These are phyloP conservation scores for Fusarium metavorans DNA, from an alignment of 2,329 filamentous ascomycete genomes.

Conservation along the genomic window DNA sequence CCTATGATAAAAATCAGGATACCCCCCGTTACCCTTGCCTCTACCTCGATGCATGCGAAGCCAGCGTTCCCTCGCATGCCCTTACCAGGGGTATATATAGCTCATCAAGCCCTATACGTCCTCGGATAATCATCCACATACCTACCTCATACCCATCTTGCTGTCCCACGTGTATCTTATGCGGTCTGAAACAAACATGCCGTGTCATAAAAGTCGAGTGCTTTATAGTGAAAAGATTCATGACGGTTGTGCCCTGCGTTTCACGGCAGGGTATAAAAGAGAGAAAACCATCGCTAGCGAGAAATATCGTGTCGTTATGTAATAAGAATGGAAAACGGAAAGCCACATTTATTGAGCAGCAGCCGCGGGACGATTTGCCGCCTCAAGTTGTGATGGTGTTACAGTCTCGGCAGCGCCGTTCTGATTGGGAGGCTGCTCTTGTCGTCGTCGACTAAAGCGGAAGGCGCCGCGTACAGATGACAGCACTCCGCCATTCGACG, in stretches of 20 bases:
- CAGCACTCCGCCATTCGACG: conserved; percentile 42
- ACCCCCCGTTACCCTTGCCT: conserved; percentile 26
- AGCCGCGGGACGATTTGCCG: conserved; percentile 51
- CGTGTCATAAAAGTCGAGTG: conserved; percentile 44
- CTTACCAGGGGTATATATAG: conserved; percentile 39
- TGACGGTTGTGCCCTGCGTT: conserved; percentile 42
- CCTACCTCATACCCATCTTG: conserved; percentile 17
- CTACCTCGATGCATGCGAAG: conserved; percentile 9
- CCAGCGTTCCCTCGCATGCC: conserved; percentile 6
- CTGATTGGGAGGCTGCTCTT: conserved; percentile 28
- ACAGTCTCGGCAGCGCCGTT: conserved; percentile 38
- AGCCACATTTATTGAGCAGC: conserved; percentile 27
- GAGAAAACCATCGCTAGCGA: conserved; percentile 47
- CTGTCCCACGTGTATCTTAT: conserved; percentile 33
- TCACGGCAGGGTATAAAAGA: conserved; percentile 38
- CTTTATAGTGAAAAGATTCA: conserved; percentile 42
- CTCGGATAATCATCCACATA: conserved; percentile 12
- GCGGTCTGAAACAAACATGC: conserved; percentile 38
- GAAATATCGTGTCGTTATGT: conserved; percentile 39
- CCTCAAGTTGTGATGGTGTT: conserved; percentile 62
- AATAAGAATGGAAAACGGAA: conserved; percentile 19
- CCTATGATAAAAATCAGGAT: conserved; percentile 20
- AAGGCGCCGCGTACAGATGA: conserved; percentile 50
- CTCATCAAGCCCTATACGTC: conserved; percentile 31
- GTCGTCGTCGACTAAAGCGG: conserved; percentile 47